These are phyloP conservation scores for Trebouxiophyceae sp. DNA, from an alignment of 163 green algal genomes.

Conservation along the genomic window DNA sequence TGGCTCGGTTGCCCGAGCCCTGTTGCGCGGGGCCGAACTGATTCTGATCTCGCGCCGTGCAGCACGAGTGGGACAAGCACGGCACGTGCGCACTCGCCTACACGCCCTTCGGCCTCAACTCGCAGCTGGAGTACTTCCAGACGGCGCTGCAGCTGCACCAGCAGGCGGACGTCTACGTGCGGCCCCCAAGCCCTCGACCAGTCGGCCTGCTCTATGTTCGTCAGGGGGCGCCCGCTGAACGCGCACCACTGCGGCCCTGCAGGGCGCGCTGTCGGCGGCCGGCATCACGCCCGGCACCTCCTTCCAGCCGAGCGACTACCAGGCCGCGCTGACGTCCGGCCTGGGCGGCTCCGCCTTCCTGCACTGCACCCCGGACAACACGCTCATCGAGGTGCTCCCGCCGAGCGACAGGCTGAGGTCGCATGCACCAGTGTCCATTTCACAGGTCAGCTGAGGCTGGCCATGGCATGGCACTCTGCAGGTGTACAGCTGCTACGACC, in stretches of 20 bases:
- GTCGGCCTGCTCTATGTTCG: too few relatives aligned
- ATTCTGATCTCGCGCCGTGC: too few relatives aligned
- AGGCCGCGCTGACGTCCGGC: not conserved
- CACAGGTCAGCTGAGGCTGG: not conserved
- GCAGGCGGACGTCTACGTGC: not conserved
- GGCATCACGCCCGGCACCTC: not conserved
- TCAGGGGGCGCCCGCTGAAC: too few relatives aligned
- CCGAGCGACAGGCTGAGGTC: too few relatives aligned
- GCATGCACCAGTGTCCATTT: not conserved
- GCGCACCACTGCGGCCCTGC: not conserved
- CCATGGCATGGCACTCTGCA: not conserved
- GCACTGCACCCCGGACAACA: not conserved
- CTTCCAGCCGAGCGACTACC: not conserved
- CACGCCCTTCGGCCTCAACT: not conserved
- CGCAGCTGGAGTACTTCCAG: not conserved
- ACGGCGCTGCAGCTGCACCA: not conserved
- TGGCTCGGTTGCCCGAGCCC: too few relatives aligned
- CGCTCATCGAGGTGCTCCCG: not conserved
- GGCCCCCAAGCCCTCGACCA: too few relatives aligned
- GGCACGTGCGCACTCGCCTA: not conserved
- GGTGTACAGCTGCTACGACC: not conserved
- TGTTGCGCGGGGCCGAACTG: too few relatives aligned
- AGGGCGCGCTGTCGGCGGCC: not conserved
- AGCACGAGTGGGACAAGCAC: not conserved
- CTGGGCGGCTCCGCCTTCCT: not conserved